Evolutionary conservation across 78 protist genomes (phyloP).

Genomic region (Acrasis kona): DNA sequence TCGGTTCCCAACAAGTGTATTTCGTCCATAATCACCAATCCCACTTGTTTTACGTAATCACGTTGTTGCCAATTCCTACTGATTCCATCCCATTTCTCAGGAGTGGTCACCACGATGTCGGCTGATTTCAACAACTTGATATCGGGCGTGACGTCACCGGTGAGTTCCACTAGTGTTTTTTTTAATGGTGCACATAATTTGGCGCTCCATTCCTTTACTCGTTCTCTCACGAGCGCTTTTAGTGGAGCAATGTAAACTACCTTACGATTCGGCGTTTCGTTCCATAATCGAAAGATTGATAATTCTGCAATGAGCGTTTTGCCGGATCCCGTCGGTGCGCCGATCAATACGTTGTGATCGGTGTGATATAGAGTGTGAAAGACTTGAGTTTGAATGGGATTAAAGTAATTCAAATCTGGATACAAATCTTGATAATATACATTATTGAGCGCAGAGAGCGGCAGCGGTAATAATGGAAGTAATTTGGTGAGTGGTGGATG

Average conservation of each 20-base stretch:
- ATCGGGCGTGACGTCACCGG: constrained; percentile 95
- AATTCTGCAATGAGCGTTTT: constrained; percentile 97
- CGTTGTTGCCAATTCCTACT: constrained; percentile 86
- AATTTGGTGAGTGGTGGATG: constrained; percentile 85
- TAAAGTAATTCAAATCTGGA: constrained; percentile 84
- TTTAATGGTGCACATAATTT: constrained; percentile 55
- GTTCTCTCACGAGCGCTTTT: constrained; percentile 98
- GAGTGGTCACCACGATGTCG: constrained; percentile 92
- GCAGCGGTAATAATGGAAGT: constrained; percentile 85
- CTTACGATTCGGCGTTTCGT: constrained; percentile 45
- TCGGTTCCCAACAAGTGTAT: constrained; percentile 93
- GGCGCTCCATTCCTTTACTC: constrained; percentile 90
- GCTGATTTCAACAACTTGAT: constrained; percentile 32
- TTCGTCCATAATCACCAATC: constrained; percentile 87
- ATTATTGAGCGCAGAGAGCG: constrained; percentile 25
- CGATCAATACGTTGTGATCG: constrained; percentile 88
- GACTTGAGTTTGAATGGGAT: constrained; percentile 96
- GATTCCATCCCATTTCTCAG: constrained; percentile 99
- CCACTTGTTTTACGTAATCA: constrained; percentile 57
- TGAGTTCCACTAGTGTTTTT: constrained; percentile 81
- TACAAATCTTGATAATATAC: constrained; percentile 38
- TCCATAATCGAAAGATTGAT: constrained; percentile 72
- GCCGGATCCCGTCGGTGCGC: constrained; percentile 81
- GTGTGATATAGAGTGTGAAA: constrained; percentile 89
- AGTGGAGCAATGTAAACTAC: constrained; percentile 98